A percentile compares a stretch with the other conserved stretches of the same genome.
These are phyloP conservation scores for Neopestalotiopsis sp. DNA, from an alignment of 2,329 filamentous ascomycete species.

Conservation along the genomic window DNA sequence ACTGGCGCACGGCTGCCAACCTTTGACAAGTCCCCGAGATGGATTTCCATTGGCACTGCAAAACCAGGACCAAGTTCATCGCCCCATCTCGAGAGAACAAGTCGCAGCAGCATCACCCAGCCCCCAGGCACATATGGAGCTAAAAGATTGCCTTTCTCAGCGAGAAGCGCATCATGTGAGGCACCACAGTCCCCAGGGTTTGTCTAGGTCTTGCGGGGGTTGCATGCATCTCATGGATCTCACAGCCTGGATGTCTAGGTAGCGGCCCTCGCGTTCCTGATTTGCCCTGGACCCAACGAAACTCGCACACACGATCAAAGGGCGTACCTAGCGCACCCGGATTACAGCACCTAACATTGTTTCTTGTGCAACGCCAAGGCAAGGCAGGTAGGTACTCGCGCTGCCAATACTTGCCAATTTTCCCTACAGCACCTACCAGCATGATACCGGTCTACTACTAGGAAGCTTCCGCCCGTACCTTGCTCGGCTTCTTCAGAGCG, in stretches of 20 bases:
- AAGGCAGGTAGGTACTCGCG: background rate
- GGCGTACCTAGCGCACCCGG: background rate
- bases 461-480: background rate
- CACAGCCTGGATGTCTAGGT: conserved; percentile 13
- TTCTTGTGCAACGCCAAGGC: background rate
- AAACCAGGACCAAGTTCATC: background rate
- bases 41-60: background rate
- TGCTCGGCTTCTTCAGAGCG: background rate
- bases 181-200: conserved; percentile 8
- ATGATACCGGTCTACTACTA: background rate
- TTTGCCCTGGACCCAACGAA: conserved; percentile 10
- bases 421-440: background rate
- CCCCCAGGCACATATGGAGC: conserved; percentile 4
- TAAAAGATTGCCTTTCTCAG: conserved; percentile 17
- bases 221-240: conserved; percentile 17
- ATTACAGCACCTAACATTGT: background rate
- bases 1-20: background rate
- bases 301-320: conserved; percentile 11
- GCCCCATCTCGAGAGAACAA: background rate
- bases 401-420: background rate
- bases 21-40: background rate
- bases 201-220: conserved; percentile 13
- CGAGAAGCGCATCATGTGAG: conserved; percentile 19
- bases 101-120: background rate
- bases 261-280: conserved; percentile 13